Base-by-base conservation (phyloP, 2,329 filamentous ascomycete species). In the Fusarium incarnatum region DNA sequence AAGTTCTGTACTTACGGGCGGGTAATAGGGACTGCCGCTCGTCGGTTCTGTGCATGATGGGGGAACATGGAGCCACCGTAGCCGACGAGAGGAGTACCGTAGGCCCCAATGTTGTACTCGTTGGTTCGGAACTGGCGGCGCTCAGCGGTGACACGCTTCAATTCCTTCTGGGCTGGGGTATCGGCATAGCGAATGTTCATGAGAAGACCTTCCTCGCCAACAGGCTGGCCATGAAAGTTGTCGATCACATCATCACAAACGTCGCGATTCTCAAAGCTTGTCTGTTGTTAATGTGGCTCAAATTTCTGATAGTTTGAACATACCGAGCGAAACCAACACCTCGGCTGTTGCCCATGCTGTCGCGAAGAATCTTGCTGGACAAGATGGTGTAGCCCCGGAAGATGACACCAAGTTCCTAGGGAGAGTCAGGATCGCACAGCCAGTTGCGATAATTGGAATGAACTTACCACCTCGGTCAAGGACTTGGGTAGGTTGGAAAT, bases 251-350 rank as follows among this genome's bases (percentile, higher is more conserved):
- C 89, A 74, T 98, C 94, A 73, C 96, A 98, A 73, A 97, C 86
- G 1, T 97, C 93, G 49, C 94, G 95, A 65, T 83, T 87, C 80
- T 98, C 94, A 75, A 99, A 99, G 32, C 95, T 98, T 70, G 15
- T 8, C 5, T n/a, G 5, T 23, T 16, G 44, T 70, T 46, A 72
- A 61, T n/a, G 9, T 28, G 11, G 28, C 30, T 16, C 16, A 37
- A 32, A 11, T 27, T 18, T 42, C 11, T 4, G 16, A 27, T 20
- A 9, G 22, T 20, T 10, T 58, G 25, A 57, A 79, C 87, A 77
- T 84, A 97, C 95, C 96, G 92, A 81, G 95, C 95, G 83, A 99
- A 99, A 40, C 96, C 96, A 78, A 99, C 96, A 73, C 97, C 95
- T 75, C 97, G 95, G 79, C 95, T 97, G 77, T 96, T 94, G 62